Conservation (phyloP, 2,329 filamentous ascomycete species). For the Aspergillus flavus region DNA sequence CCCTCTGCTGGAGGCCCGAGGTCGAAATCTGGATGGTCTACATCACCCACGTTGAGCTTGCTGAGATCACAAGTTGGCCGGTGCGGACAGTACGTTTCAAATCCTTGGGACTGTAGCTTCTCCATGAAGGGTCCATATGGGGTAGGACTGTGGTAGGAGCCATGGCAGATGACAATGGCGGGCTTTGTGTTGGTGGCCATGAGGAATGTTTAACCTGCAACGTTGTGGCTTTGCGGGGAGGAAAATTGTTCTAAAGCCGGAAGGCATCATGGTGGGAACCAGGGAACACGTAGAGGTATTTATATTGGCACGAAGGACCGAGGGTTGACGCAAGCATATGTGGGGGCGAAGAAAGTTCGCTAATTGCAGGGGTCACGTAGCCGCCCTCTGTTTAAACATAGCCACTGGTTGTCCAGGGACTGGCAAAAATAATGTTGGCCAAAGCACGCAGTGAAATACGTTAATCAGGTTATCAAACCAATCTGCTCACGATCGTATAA, state of each 20-base stretch:
- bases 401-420: too few species aligned
- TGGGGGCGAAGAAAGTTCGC: too few species aligned
- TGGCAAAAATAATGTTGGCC: too few species aligned
- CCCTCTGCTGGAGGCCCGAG: not conserved
- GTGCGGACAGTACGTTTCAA: constrained; percentile 39
- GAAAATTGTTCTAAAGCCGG: not conserved
- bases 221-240: not conserved
- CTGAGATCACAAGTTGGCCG: constrained; percentile 52
- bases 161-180: constrained; percentile 15
- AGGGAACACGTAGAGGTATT: not conserved
- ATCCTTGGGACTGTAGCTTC: constrained; percentile 23
- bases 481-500: too few species aligned
- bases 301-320: not conserved
- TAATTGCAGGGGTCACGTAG: too few species aligned
- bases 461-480: too few species aligned
- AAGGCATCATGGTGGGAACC: fast-evolving
- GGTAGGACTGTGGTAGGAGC: constrained; percentile 28
- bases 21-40: constrained; percentile 10
- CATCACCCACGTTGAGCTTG: constrained; percentile 56
- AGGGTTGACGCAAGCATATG: too few species aligned
- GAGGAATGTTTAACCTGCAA: not conserved
- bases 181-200: not conserved
- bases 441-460: too few species aligned
- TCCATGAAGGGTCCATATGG: constrained; percentile 32
- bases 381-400: too few species aligned